Evolutionary conservation across 2,329 filamentous ascomycete species (phyloP).

Genomic region (Fusarium sp.): DNA sequence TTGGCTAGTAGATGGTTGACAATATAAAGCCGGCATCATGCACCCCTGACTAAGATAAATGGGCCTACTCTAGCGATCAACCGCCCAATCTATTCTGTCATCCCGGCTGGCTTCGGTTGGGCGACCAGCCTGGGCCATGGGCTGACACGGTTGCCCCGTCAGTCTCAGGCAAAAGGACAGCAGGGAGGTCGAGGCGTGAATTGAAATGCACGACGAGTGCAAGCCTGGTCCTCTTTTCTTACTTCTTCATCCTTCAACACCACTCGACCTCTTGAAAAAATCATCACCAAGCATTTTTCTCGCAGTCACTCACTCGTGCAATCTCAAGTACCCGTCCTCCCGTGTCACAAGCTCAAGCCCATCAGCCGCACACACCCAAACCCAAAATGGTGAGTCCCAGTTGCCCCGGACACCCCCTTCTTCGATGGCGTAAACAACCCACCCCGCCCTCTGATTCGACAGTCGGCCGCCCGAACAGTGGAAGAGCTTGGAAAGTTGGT

Average conservation of each 20-base stretch:
- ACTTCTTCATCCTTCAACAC: slow-evolving; percentile 41
- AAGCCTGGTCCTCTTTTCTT: slow-evolving; percentile 37
- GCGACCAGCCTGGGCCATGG: slow-evolving; percentile 19
- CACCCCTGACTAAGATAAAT: not conserved
- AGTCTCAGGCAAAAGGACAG: slow-evolving; percentile 44
- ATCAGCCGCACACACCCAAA: slow-evolving; percentile 30
- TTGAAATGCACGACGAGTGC: slow-evolving; percentile 38
- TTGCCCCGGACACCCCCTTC: slow-evolving; percentile 49
- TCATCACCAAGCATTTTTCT: slow-evolving; percentile 17
- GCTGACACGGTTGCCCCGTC: slow-evolving; percentile 46
- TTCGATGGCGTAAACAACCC: slow-evolving; percentile 49
- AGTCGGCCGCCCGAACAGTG: slow-evolving; percentile 27
- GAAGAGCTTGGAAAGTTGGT: slow-evolving; percentile 30
- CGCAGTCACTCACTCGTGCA: slow-evolving; percentile 1
- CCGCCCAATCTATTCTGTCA: slow-evolving; percentile 1
- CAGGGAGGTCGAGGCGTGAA: slow-evolving; percentile 42
- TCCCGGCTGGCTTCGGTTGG: slow-evolving; percentile 15
- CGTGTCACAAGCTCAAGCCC: slow-evolving; percentile 18
- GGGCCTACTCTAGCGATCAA: not conserved
- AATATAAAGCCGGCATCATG: slow-evolving; percentile 10
- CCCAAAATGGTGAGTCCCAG: slow-evolving; percentile 52
- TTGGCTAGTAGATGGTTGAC: slow-evolving; percentile 15
- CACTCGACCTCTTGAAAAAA: slow-evolving; percentile 16
- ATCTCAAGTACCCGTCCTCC: not conserved
- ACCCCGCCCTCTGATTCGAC: slow-evolving; percentile 52